Evolutionary conservation across 192 early-diverging fungal species (phyloP).

Genomic region (Haplosporangium gracile): DNA sequence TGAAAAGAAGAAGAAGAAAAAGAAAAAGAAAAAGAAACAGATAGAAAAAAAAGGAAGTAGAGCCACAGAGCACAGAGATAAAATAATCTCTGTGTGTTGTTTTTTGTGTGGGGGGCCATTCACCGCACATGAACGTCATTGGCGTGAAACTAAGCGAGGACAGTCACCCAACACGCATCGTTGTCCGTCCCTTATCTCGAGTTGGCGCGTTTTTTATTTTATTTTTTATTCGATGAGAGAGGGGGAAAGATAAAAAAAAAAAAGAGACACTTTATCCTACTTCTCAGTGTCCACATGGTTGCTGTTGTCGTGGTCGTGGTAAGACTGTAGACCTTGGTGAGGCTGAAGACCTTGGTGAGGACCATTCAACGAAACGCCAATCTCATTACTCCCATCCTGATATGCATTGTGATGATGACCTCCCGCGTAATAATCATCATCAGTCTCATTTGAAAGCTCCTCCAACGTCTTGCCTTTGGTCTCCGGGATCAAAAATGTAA

Average conservation of each 20-base stretch:
- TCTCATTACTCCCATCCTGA: neutral
- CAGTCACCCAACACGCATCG: neutral
- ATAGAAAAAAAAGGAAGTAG: neutral
- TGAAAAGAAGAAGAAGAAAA: neutral
- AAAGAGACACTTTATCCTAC: neutral
- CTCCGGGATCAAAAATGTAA: slow-evolving; percentile 80
- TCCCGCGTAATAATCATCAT: neutral
- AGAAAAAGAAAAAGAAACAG: neutral
- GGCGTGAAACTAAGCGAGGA: neutral
- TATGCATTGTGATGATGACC: neutral
- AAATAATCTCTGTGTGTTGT: neutral
- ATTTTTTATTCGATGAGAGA: neutral
- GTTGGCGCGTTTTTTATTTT: neutral
- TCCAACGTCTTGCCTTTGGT: slow-evolving; percentile 84
- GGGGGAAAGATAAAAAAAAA: neutral
- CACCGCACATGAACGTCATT: neutral
- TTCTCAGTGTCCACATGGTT: slow-evolving; percentile 7
- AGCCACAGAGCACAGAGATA: neutral
- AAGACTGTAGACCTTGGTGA: neutral
- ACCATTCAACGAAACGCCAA: neutral
- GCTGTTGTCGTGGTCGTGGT: slow-evolving; percentile 1
- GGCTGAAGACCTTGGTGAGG: neutral
- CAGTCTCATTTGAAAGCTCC: slow-evolving; percentile 70
- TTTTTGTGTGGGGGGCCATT: neutral
- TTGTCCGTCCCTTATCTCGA: neutral